Evolutionary conservation across 1,139 yeast genomes (phyloP), one percentile per base, ranked within the genome.

Genomic region (Candida frijolesensis): DNA sequence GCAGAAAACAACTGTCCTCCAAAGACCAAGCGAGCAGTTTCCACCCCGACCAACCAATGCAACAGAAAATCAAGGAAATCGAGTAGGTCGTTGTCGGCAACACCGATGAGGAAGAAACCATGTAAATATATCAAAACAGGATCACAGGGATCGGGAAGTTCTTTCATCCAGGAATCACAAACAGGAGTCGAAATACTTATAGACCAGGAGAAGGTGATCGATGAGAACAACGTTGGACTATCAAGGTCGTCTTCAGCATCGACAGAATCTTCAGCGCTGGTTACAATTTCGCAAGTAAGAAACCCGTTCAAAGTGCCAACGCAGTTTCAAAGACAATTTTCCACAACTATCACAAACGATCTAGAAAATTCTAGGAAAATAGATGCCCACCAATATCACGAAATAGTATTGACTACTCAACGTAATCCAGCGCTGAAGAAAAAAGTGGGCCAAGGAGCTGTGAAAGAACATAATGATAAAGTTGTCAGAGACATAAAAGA

Each of bases 241-340:
- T 9, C 29, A 5, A 25, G 29, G 8, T 8, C 19, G 19, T 30
- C 37, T 15, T 15, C 15, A 30, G 9, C 10, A 16, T 18, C 14
- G 11, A 14, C 16, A 6, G 29, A 27, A n/a, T 19, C 33, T 16
- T 19, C 46, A 12, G 34, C 40, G 12, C 32, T 32, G 22, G 7
- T 15, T 11, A 34, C 42, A 9, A 10, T 33, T 16, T 47, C 50
- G 4, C 46, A 27, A 16, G 33, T 47, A 4, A 32, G 45, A 11
- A 49, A 49, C 35, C 51, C 51, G 15, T 49, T 49, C 29, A 41
- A 15, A 8, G 18, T 33, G 7, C 51, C 51, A n/a, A 40, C 39
- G 41, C 46, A 35, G 47, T 46, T 25, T 7, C 40, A 27, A 25
- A 37, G 42, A 30, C n/a, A 11, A 9, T 49, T 45, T 25, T 46